Conservation (phyloP, 352 stramenopile species). For the Peronosclerospora sorghi region DNA sequence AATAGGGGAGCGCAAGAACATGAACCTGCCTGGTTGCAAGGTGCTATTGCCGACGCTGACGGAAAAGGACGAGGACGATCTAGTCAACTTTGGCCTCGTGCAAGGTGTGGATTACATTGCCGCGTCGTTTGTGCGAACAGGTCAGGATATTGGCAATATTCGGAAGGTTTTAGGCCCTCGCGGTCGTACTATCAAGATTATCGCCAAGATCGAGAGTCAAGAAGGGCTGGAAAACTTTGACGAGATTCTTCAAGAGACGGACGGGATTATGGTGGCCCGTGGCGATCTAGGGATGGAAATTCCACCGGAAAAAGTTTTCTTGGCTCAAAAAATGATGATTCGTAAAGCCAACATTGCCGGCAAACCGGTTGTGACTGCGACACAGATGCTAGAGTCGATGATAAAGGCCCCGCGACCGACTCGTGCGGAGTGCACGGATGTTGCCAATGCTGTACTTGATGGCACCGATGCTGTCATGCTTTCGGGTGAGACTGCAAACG, state of each 20-base stretch:
- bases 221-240: constrained; percentile 94
- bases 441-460: constrained; percentile 98
- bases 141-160: constrained; percentile 95
- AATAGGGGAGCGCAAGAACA: constrained; percentile 93
- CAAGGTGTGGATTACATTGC: constrained; percentile 97
- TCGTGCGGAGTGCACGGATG: constrained; percentile 97
- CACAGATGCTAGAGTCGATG: constrained; percentile 99
- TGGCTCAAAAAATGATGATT: constrained; percentile 99
- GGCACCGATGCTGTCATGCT: constrained; percentile 98
- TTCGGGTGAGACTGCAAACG: constrained; percentile 96
- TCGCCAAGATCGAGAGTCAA: constrained; percentile 98
- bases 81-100: constrained; percentile 92
- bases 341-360: constrained; percentile 92
- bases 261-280: constrained; percentile 98
- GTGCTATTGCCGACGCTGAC: constrained; percentile 89
- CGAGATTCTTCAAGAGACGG: constrained; percentile 93
- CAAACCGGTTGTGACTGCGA: constrained; percentile 97
- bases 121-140: constrained; percentile 97
- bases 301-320: constrained; percentile 94
- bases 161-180: constrained; percentile 80
- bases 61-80: constrained; percentile 88
- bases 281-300: constrained; percentile 99
- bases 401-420: constrained; percentile 95
- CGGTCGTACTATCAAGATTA: constrained; percentile 89
- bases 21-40: constrained; percentile 91